Conservation (phyloP, 2,329 filamentous ascomycete species). For the Tolypocladium sp. region DNA sequence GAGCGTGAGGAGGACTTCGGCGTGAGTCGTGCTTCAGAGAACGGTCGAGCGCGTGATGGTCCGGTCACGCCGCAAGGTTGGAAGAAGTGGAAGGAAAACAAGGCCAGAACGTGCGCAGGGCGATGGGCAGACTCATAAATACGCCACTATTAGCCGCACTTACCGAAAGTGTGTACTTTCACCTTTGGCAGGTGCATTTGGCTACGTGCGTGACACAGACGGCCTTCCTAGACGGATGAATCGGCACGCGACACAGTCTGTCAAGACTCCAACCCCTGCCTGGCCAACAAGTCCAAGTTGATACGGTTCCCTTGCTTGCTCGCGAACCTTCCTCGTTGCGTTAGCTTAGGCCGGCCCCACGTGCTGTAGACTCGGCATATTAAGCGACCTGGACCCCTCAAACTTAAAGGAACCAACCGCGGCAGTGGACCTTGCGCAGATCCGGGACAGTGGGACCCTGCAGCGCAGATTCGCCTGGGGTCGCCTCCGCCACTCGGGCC, state of each 20-base stretch:
- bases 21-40: background rate
- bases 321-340: background rate
- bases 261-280: background rate
- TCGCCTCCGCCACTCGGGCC: background rate
- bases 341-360: background rate
- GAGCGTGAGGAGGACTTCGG: slow-evolving; percentile 1
- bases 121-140: slow-evolving; percentile 1
- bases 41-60: slow-evolving; percentile 1
- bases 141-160: too few relatives aligned
- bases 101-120: slow-evolving; percentile 1
- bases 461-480: background rate
- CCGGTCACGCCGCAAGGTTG: background rate
- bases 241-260: too few relatives aligned
- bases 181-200: too few relatives aligned
- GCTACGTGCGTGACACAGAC: too few relatives aligned
- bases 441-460: background rate
- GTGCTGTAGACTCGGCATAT: background rate
- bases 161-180: too few relatives aligned
- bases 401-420: background rate
- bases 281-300: background rate
- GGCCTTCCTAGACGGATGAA: slow-evolving; percentile 1
- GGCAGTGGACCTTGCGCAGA: too few relatives aligned
- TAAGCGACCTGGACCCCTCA: background rate
- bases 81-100: background rate
- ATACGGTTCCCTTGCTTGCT: background rate